A percentile compares a stretch with the other conserved stretches of the same genome.
phyloP scores from a whole-genome alignment of 768 basidiomycete species.

The Panaeolus papilionaceus region DNA sequence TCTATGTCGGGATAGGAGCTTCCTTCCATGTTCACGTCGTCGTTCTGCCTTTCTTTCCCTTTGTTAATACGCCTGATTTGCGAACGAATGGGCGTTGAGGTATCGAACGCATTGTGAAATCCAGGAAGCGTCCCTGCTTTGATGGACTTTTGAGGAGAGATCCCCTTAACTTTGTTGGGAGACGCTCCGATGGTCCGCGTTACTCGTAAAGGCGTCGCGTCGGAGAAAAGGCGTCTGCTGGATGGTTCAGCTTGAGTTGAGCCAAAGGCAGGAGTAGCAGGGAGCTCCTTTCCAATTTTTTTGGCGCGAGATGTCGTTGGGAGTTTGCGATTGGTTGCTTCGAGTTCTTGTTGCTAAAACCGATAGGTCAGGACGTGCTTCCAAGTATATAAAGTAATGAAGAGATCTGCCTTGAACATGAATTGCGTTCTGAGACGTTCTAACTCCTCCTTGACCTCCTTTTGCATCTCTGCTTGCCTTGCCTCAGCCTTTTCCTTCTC shows the following conservation, averaged over 20 bases:
- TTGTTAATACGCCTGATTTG: conserved; percentile 29
- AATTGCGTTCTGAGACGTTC: conserved; percentile 74
- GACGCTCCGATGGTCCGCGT: conserved; percentile 34
- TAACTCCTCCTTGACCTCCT: conserved; percentile 69
- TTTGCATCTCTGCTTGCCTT: conserved; percentile 59
- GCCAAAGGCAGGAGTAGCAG: conserved; percentile 50
- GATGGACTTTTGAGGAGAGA: conserved; percentile 42
- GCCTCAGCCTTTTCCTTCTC: conserved; percentile 68
- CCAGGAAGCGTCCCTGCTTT: conserved; percentile 49
- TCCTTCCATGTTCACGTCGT: not conserved
- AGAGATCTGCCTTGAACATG: conserved; percentile 63
- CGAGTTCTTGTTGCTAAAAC: conserved; percentile 71
- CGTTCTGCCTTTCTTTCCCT: conserved; percentile 27
- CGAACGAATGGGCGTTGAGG: conserved; percentile 43
- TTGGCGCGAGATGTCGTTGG: conserved; percentile 52
- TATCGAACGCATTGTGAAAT: conserved; percentile 60
- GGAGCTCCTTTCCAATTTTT: conserved; percentile 39
- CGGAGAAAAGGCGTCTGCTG: conserved; percentile 32
- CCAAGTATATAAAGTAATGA: conserved; percentile 7
- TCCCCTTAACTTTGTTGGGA: conserved; percentile 30
- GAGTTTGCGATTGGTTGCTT: conserved; percentile 58
- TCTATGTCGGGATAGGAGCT: not conserved
- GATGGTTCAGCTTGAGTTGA: conserved; percentile 41
- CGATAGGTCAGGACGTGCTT: conserved; percentile 14
- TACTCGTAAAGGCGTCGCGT: conserved; percentile 47